phyloP scores from a whole-genome alignment of 2,329 filamentous ascomycete species.

The Fusarium begoniae region DNA sequence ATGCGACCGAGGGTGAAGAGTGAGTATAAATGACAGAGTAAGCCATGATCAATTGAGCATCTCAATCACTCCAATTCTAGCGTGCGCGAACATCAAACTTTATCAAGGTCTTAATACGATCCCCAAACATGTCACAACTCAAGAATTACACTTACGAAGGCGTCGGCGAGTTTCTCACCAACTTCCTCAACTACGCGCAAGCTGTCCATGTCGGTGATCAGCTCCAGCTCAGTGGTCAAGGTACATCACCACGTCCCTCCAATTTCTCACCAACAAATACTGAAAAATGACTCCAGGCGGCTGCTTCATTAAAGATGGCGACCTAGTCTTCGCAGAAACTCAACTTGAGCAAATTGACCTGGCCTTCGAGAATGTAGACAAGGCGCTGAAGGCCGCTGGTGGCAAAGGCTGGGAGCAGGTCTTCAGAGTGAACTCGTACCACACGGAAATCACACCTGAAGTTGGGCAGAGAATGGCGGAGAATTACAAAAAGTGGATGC shows the following conservation, averaged over 20 bases:
- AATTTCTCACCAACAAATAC: background rate
- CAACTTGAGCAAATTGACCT: constrained; percentile 56
- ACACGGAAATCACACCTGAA: constrained; percentile 52
- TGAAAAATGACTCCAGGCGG: constrained; percentile 36
- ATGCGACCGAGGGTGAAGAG: no score
- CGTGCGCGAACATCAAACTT: rapidly evolving
- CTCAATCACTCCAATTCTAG: background rate
- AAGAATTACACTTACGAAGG: constrained; percentile 44
- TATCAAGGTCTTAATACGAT: rapidly evolving
- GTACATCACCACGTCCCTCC: constrained; percentile 35
- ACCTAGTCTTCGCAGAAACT: constrained; percentile 47
- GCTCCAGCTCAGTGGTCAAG: constrained; percentile 59
- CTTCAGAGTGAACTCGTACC: constrained; percentile 56
- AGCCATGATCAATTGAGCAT: background rate
- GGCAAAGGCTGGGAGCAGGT: constrained; percentile 65
- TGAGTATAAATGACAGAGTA: background rate
- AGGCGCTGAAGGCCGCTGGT: constrained; percentile 57
- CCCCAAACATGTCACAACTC: constrained; percentile 41
- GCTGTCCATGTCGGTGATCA: constrained; percentile 58
- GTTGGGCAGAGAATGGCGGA: constrained; percentile 50
- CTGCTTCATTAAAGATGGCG: constrained; percentile 36
- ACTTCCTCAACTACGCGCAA: constrained; percentile 54
- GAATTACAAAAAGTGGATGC: constrained; percentile 59
- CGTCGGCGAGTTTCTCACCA: constrained; percentile 43
- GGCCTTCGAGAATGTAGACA: constrained; percentile 65